phyloP scores from a whole-genome alignment of 768 basidiomycete species.

The Russula earlei region DNA sequence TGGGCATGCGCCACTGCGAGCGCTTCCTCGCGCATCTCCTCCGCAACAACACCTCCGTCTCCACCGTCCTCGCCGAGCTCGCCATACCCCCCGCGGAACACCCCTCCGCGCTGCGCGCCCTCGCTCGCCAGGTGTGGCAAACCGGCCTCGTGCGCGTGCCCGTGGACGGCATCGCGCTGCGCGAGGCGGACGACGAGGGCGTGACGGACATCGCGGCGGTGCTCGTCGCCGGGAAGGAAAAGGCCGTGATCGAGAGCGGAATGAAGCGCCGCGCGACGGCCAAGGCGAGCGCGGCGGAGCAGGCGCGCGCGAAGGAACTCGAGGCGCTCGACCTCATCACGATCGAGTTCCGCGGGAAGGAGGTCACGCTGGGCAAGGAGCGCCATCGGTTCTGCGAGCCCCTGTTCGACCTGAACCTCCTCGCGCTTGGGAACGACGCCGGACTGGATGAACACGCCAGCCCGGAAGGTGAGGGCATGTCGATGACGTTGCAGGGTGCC shows the following conservation, averaged over 20 bases:
- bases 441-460: constrained; percentile 9
- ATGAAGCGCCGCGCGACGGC: constrained; percentile 69
- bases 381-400: constrained; percentile 89
- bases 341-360: constrained; percentile 59
- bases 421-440: constrained; percentile 26
- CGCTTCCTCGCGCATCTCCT: constrained; percentile 67
- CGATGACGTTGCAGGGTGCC: constrained; percentile 52
- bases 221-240: constrained; percentile 84
- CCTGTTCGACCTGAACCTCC: constrained; percentile 62
- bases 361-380: constrained; percentile 75
- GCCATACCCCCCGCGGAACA: constrained; percentile 23
- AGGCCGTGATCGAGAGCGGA: constrained; percentile 77
- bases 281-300: constrained; percentile 69
- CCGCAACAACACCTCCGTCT: constrained; percentile 55
- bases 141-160: constrained; percentile 65
- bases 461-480: constrained; percentile 23
- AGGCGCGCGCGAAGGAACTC: constrained; percentile 72
- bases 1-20: constrained; percentile 68
- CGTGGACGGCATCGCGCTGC: constrained; percentile 48
- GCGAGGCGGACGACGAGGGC: constrained; percentile 64
- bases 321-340: constrained; percentile 77
- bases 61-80: constrained; percentile 47
- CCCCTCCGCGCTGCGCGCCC: constrained; percentile 44
- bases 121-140: constrained; percentile 54
- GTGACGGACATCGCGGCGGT: constrained; percentile 86